phyloP scores from a whole-genome alignment of 768 basidiomycete species.

The Lactifluus hygrophoroides region DNA sequence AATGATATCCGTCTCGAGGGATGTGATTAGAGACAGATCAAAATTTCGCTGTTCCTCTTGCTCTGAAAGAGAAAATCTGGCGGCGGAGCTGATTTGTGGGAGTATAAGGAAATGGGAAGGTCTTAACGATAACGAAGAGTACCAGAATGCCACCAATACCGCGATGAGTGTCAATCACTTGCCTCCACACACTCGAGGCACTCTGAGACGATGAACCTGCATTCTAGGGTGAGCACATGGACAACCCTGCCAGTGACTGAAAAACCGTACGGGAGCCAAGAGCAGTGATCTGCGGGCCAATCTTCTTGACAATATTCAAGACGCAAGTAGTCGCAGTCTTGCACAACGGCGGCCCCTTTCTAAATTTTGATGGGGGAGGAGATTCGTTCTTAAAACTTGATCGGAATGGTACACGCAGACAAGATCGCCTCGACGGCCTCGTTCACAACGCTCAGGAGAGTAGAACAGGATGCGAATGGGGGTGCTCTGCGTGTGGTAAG shows the following conservation, averaged over 20 bases:
- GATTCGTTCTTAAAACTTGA: constrained; percentile 95
- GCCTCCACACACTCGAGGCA: constrained; percentile 78
- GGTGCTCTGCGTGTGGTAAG: constrained; percentile 49
- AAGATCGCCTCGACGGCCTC: constrained; percentile 81
- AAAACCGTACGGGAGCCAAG: constrained; percentile 38
- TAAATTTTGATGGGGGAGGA: constrained; percentile 79
- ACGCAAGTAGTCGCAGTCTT: constrained; percentile 86
- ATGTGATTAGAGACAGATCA: constrained; percentile 65
- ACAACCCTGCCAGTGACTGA: not conserved
- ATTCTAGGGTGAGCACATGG: not conserved
- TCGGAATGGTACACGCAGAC: constrained; percentile 78
- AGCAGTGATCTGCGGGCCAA: constrained; percentile 41
- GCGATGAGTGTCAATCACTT: constrained; percentile 69
- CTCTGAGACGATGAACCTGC: constrained; percentile 56
- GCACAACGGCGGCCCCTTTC: constrained; percentile 85
- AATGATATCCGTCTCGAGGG: constrained; percentile 73
- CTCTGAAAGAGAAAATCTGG: constrained; percentile 47
- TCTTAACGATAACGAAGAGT: not conserved
- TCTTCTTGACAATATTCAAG: constrained; percentile 63
- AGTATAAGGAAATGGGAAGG: not conserved
- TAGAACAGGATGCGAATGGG: not conserved
- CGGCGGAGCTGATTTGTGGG: constrained; percentile 39
- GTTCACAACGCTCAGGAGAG: constrained; percentile 37
- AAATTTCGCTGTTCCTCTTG: constrained; percentile 81
- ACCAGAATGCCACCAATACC: constrained; percentile 80